Conservation (phyloP, 371 early-diverging fungal genomes). For the Parasitella parasitica region DNA sequence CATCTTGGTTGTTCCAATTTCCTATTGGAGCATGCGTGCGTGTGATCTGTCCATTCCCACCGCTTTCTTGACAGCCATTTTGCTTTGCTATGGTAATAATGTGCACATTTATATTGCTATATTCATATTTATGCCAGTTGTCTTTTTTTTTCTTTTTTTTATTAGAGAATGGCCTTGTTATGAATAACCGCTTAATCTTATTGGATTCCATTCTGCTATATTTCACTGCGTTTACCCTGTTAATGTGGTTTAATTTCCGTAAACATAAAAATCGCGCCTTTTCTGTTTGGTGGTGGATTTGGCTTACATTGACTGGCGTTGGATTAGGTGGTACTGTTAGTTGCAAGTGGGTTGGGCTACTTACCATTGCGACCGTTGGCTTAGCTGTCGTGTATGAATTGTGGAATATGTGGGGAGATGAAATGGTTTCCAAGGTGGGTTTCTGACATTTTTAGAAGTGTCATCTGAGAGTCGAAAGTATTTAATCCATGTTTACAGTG, state of each 20-base stretch:
- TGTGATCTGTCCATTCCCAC: conserved; percentile 38
- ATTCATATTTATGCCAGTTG: not conserved
- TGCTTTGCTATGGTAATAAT: conserved; percentile 52
- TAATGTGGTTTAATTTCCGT: conserved; percentile 80
- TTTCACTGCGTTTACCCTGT: conserved; percentile 71
- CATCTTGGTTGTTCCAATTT: conserved; percentile 38
- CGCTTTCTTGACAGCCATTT: conserved; percentile 34
- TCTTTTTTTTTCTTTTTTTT: not conserved
- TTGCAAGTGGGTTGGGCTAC: conserved; percentile 90
- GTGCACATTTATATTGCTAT: too few species aligned
- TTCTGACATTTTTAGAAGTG: not conserved
- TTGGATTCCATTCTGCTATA: conserved; percentile 87
- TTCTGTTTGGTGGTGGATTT: conserved; percentile 67
- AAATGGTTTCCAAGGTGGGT: conserved; percentile 44
- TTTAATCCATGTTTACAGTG: too few species aligned
- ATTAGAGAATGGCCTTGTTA: conserved; percentile 81
- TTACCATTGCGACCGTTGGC: conserved; percentile 83
- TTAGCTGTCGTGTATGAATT: conserved; percentile 77
- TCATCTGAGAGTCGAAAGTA: too few species aligned
- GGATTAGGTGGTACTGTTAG: conserved; percentile 62
- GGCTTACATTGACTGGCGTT: conserved; percentile 66
- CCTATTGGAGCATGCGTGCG: conserved; percentile 42
- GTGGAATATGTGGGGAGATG: conserved; percentile 78
- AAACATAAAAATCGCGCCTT: conserved; percentile 62
- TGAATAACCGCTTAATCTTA: conserved; percentile 89